Base-by-base conservation (phyloP, 192 early-diverging fungal genomes). In the Podila minutissima region DNA sequence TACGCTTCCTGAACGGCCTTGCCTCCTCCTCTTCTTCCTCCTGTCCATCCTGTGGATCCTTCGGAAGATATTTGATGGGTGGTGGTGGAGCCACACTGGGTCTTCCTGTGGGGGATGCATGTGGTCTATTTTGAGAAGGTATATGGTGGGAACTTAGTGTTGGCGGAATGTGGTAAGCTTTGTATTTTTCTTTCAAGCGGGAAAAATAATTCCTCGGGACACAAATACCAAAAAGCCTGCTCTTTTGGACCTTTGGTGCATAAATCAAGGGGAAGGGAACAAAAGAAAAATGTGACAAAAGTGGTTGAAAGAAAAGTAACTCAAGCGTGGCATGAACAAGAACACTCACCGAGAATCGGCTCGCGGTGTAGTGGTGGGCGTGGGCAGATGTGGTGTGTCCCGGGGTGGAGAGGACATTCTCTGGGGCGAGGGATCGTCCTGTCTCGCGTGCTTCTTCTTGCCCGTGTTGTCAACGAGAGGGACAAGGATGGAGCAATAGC, bases 401-500 rank as follows among this genome's bases (percentile, higher is more conserved):
- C 1, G 19, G 20, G 53, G n/a, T 22, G 53, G 20, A 12, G 53
- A 55, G 15, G 41, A 11, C 41, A 2, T 46, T 46, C 41, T 11
- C 41, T 46, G 15, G 41, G 41, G 41, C 15, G 41, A 15, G 15
- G 11, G 41, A 46, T 0, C 1, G 41, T 46, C 41, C 41, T 46
- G 41, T 17, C 41, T 46, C 41, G 41, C 15, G 41, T 46, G 41
- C 12, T 46, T 46, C 41, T 46, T 46, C 13, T 46, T 46, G 64
- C 29, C 32, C 32, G 66, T 11, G 31, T 50, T 11, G 37, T 53
- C 31, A 20, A 41, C 60, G 26, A 79, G 67, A 13, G 76, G 76
- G 31, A 79, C 76, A 5, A 79, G 76, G 26, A 79, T 72, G 22
- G 70, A 72, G 58, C 76, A 72, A 46, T 79, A 79, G 20, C 76